Base-by-base conservation (phyloP, 352 stramenopile genomes). In the Pythium volutum region DNA sequence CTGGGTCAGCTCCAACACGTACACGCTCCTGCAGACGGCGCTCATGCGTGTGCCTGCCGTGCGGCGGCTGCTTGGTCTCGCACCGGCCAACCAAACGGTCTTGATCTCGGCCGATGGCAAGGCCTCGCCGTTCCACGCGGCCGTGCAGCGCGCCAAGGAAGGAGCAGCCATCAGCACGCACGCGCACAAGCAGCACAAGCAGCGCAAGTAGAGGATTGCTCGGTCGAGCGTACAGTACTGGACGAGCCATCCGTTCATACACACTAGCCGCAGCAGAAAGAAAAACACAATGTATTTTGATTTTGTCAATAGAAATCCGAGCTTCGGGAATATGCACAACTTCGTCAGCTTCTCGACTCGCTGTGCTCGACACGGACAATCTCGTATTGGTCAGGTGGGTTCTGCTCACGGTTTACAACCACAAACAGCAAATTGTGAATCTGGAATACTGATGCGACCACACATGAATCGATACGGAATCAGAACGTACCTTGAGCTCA, bases 1-100 rank as follows among this genome's bases (percentile, higher is more conserved):
- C 79, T 95, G 86, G 86, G 82, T 95, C 59, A 89, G 73, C 47
- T 93, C 84, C 39, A 95, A 92, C 72, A 66, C 76, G 51, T 95
- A 84, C 73, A 91, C 86, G 36, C 51, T 95, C 14, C 53, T 59
- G 26, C 83, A 93, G 62, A 91, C 79, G 9, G 67, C 73, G 12
- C 36, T 78, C 22, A 65, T 93, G 65, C 82, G 82, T 23, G 46
- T 89, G 12, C 77, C 80, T 43, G 39, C 71, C 27, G 61, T 93
- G 25, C 87, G 86, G 57, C 74, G 71, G 20, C 68, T 62, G 47
- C 55, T 93, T 22, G 57, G 57, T 23, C 57, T 67, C 18, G 56
- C 59, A 4, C 59, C 64, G 29, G 52, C 42, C 1, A 45, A 33
- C 27, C 41, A 59, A 53, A 75, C 78, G 16, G 68, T 75, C 29